A percentile compares a stretch with the other conserved stretches of the same genome.
phyloP scores from a whole-genome alignment of 1,284 basidiomycete genomes.

The Ceratobasidium sp. region DNA sequence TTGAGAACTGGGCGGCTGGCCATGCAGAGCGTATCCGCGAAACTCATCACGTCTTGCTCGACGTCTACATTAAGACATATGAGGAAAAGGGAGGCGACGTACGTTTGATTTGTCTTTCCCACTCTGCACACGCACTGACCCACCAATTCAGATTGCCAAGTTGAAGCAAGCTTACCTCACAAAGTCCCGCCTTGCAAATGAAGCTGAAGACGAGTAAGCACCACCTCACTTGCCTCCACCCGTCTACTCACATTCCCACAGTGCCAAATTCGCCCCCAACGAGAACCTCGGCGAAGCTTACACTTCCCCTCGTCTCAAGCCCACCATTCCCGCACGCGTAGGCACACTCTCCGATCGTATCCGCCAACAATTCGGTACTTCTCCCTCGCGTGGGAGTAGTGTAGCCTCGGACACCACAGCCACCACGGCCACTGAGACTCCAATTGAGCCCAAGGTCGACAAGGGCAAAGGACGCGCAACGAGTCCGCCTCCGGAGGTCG shows the following conservation, averaged over 20 bases:
- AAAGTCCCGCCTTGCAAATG: conserved; percentile 83
- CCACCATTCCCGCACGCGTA: conserved; percentile 64
- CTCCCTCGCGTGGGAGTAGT: conserved; percentile 31
- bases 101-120: conserved; percentile 42
- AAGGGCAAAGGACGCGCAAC: conserved; percentile 74
- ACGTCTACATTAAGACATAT: conserved; percentile 76
- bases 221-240: neutral
- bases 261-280: conserved; percentile 85
- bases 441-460: conserved; percentile 64
- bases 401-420: conserved; percentile 27
- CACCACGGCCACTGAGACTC: conserved; percentile 33
- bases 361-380: conserved; percentile 63
- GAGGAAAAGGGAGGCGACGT: conserved; percentile 72
- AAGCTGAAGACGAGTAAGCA: conserved; percentile 89
- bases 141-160: conserved; percentile 63
- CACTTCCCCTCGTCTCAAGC: conserved; percentile 74
- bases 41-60: conserved; percentile 68
- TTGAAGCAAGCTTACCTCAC: conserved; percentile 79
- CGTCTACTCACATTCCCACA: conserved; percentile 50
- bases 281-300: conserved; percentile 70
- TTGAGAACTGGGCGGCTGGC: conserved; percentile 73
- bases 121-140: conserved; percentile 1
- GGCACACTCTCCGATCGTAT: conserved; percentile 82
- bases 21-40: conserved; percentile 72
- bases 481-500: conserved; percentile 57